Evolutionary conservation across 2,329 filamentous ascomycete species (phyloP).

Genomic region (Colletotrichum chlorophyti): DNA sequence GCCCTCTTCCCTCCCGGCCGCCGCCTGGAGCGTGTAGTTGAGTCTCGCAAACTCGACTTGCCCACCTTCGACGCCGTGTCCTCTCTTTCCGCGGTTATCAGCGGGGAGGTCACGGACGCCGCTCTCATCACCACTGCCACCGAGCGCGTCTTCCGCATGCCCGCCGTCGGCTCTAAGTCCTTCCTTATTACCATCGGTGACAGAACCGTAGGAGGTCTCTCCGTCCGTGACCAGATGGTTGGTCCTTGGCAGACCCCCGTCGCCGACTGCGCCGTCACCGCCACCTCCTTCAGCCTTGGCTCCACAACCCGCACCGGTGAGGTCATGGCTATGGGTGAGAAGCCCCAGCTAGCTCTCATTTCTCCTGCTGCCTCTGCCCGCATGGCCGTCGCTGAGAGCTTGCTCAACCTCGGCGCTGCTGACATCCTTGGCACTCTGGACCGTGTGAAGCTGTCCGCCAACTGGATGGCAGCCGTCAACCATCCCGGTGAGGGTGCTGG

Average conservation of each 20-base stretch:
- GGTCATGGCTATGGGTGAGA: slow-evolving; percentile 98
- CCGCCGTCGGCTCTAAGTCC: slow-evolving; percentile 93
- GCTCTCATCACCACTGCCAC: slow-evolving; percentile 71
- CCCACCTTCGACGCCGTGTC: slow-evolving; percentile 73
- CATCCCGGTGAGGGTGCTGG: slow-evolving; percentile 92
- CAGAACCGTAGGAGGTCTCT: slow-evolving; percentile 87
- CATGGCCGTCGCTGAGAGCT: slow-evolving; percentile 93
- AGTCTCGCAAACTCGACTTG: slow-evolving; percentile 71
- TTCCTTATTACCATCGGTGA: slow-evolving; percentile 98
- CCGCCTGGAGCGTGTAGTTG: slow-evolving; percentile 78
- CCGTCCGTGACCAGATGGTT: slow-evolving; percentile 91
- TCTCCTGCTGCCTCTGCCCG: slow-evolving; percentile 88
- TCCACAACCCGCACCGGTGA: slow-evolving; percentile 80
- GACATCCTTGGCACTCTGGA: slow-evolving; percentile 73
- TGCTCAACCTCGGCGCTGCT: slow-evolving; percentile 90
- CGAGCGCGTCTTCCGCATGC: slow-evolving; percentile 81
- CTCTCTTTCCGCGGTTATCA: slow-evolving; percentile 71
- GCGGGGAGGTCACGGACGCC: slow-evolving; percentile 56
- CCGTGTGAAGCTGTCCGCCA: slow-evolving; percentile 88
- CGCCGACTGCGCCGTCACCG: slow-evolving; percentile 91
- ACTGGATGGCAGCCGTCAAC: slow-evolving; percentile 98
- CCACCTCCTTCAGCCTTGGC: slow-evolving; percentile 74
- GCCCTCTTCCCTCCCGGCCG: slow-evolving; percentile 87
- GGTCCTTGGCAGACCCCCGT: slow-evolving; percentile 96
- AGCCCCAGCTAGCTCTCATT: slow-evolving; percentile 86